Evolutionary conservation across 2,329 filamentous ascomycete species (phyloP), one percentile per base, ranked within the genome.

Genomic region (Colletotrichum eremochloae): DNA sequence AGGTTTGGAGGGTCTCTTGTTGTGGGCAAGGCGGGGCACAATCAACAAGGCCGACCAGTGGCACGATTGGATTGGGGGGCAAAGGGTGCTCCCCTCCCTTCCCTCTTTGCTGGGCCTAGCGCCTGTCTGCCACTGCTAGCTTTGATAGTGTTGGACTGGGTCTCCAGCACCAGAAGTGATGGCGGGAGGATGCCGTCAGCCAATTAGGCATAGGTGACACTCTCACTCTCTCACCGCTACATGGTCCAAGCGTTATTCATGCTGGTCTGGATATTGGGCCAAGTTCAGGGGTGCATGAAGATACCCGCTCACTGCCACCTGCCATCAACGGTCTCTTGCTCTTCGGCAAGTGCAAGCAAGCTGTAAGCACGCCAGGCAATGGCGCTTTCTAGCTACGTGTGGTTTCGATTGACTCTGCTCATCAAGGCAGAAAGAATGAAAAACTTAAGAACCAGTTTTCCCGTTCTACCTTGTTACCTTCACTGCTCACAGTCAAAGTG

Each of bases 11-110:
- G 61, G 61, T 57, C 61, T 58, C 57, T 73, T 77, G 75, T 75
- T 78, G 76, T 79, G 76, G 77, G 72, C 72, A 75, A 76, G 75
- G 76, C 75, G 76, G 77, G 76, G 77, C 77, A 74, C 67, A 73
- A 75, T 76, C 74, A 76, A 73, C 69, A 68, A 73, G 66, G 60
- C 66, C 66, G 20, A 63, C 70, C 68, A 68, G 67, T 67, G 70
- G 71, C 63, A 67, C 71, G 52, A 71, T 69, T 66, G 74, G 62
- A 46, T 72, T 68, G 42, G 52, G 50, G 68, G 57, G n/a, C 48
- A 63, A 58, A 71, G 55, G 70, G 46, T 56, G 66, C 7, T 20
- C 44, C 40, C 6, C 40, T 20, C 60, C n/a, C n/a, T n/a, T 61
- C 56, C 63, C 69, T 57, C 72, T 69, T 64, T 24, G 57, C 60